Conservation (phyloP, 2,329 filamentous ascomycete species). For the Byssochlamys sp. region DNA sequence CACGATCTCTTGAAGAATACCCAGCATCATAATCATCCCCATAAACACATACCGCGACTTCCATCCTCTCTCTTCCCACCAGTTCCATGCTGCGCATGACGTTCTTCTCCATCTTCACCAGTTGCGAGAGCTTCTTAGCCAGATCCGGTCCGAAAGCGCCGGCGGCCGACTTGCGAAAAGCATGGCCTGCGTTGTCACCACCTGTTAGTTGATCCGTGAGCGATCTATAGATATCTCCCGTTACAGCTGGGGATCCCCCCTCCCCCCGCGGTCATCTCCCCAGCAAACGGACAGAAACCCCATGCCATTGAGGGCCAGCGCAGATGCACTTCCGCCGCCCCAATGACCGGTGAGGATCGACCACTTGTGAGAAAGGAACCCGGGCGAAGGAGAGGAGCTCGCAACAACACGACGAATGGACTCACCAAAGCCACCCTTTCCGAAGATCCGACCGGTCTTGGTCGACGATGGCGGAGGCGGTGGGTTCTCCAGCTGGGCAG, state of each 20-base stretch:
- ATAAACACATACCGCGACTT: slow-evolving; percentile 69
- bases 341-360: neutral
- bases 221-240: neutral
- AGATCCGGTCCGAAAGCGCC: slow-evolving; percentile 64
- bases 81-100: slow-evolving; percentile 97
- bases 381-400: neutral
- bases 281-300: neutral
- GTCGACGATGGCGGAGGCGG: slow-evolving; percentile 85
- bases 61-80: slow-evolving; percentile 92
- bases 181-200: slow-evolving; percentile 46
- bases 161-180: slow-evolving; percentile 44
- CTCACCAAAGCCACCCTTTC: slow-evolving; percentile 75
- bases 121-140: slow-evolving; percentile 90
- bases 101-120: slow-evolving; percentile 99
- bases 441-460: slow-evolving; percentile 82
- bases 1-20: neutral
- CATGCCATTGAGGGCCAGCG: neutral
- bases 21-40: neutral
- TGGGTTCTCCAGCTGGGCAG: slow-evolving; percentile 82
- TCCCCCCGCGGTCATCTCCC: neutral
- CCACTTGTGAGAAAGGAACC: neutral
- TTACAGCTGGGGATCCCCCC: neutral
- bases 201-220: neutral
- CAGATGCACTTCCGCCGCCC: neutral
- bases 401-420: slow-evolving; percentile 12